Evolutionary conservation across 1,284 basidiomycete genomes (phyloP).

Genomic region (Apiotrichum sp.): DNA sequence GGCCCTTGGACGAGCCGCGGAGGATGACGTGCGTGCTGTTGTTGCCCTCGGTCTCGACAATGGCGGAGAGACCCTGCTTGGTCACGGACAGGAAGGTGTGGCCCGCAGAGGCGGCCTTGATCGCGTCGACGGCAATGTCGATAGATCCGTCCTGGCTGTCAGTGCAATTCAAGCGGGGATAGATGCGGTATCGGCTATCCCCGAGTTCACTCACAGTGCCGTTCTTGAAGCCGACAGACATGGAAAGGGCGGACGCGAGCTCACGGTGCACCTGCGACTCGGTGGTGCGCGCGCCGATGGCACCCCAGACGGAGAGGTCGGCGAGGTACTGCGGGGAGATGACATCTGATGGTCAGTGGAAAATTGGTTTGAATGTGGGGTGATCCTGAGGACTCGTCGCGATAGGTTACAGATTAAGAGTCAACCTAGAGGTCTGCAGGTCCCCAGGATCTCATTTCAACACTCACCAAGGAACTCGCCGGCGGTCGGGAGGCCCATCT

Average conservation of each 20-base stretch:
- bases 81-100: constrained; percentile 92
- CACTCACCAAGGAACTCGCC: constrained; percentile 75
- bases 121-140: constrained; percentile 82
- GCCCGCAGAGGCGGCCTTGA: constrained; percentile 73
- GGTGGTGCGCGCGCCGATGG: constrained; percentile 94
- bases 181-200: constrained; percentile 28
- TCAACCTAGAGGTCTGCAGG: too few relatives aligned
- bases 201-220: constrained; percentile 53
- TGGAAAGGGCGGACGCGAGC: constrained; percentile 79
- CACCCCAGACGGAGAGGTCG: constrained; percentile 86
- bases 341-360: constrained; percentile 51
- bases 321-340: constrained; percentile 69
- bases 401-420: too few relatives aligned
- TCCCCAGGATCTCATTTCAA: neutral
- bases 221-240: constrained; percentile 75
- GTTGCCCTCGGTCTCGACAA: constrained; percentile 71
- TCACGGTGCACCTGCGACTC: constrained; percentile 90
- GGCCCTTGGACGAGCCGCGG: constrained; percentile 75
- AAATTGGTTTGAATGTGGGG: neutral
- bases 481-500: constrained; percentile 84
- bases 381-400: too few relatives aligned
- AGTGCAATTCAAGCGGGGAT: neutral
- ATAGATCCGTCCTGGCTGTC: constrained; percentile 55
- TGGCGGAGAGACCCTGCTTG: constrained; percentile 84
- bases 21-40: constrained; percentile 64